A percentile compares a stretch with the other conserved stretches of the same genome.
Evolutionary conservation across 2,329 filamentous ascomycete genomes (phyloP).

Genomic region (Fragosphaeria purpurea): DNA sequence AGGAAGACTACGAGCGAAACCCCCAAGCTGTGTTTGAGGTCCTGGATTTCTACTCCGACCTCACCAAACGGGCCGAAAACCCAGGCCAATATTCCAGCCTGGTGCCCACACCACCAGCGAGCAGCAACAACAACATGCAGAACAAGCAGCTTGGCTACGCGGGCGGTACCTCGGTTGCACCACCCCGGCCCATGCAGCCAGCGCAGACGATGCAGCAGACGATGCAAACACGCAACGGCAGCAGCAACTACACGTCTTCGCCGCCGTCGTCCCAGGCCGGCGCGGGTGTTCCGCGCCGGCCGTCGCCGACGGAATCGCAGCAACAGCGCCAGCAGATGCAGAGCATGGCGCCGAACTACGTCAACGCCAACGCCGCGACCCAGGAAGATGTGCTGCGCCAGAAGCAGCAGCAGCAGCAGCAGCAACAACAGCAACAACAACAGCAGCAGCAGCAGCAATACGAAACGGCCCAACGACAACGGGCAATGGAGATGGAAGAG

Average conservation of each 20-base stretch:
- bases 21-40: conserved; percentile 78
- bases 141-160: conserved; percentile 55
- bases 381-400: conserved; percentile 48
- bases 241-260: conserved; percentile 27
- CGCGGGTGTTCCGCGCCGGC: conserved; percentile 30
- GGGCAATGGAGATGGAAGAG: conserved; percentile 49
- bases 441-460: conserved; percentile 49
- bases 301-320: conserved; percentile 34
- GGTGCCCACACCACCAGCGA: conserved; percentile 54
- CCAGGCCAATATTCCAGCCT: conserved; percentile 58
- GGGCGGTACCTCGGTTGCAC: conserved; percentile 50
- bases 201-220: conserved; percentile 35
- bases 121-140: conserved; percentile 29
- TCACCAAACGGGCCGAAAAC: conserved; percentile 65
- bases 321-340: conserved; percentile 50
- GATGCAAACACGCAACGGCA: conserved; percentile 22
- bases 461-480: conserved; percentile 45
- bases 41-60: conserved; percentile 75
- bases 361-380: conserved; percentile 33
- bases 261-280: conserved; percentile 21
- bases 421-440: conserved; percentile 18
- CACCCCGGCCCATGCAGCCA: conserved; percentile 57
- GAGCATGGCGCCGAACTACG: conserved; percentile 44
- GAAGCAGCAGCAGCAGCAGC: conserved; percentile 33
- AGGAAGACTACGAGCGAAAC: conserved; percentile 97